Conservation (phyloP, 2,329 filamentous ascomycete genomes). For the Microsporum canis region DNA sequence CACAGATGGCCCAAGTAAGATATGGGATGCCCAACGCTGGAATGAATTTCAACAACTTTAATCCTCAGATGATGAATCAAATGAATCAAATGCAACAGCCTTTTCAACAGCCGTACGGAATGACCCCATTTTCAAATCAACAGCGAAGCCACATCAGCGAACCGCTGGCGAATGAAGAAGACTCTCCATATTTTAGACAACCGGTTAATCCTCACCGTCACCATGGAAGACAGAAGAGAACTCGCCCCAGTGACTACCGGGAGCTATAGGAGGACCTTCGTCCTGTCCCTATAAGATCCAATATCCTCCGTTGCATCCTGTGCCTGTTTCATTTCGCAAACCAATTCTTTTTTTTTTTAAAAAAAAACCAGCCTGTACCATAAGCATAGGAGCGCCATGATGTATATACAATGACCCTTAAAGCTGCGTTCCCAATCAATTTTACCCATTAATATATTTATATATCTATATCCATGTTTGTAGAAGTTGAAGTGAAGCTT, state of each 20-base stretch:
- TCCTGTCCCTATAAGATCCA: neutral
- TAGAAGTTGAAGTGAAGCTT: neutral
- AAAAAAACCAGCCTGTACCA: neutral
- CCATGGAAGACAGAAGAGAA: conserved; percentile 65
- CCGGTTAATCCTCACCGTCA: conserved; percentile 90
- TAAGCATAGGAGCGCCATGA: neutral
- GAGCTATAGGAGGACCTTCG: conserved; percentile 49
- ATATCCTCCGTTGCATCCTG: neutral
- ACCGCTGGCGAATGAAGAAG: conserved; percentile 54
- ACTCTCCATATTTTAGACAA: conserved; percentile 88
- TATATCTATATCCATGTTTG: neutral
- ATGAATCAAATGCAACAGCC: conserved; percentile 4
- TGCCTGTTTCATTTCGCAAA: neutral
- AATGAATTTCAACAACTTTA: neutral
- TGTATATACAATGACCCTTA: neutral
- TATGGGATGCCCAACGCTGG: neutral
- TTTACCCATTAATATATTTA: neutral
- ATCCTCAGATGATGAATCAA: conserved; percentile 4
- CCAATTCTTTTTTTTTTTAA: neutral
- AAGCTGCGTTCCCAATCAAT: neutral
- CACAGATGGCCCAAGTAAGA: neutral
- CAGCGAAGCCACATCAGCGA: conserved; percentile 44
- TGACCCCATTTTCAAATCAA: conserved; percentile 45
- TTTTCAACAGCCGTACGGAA: conserved; percentile 21
- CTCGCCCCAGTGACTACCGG: conserved; percentile 80